Percentiles rank a stretch among this genome's conserved stretches.
phyloP scores from a whole-genome alignment of 1,284 basidiomycete species.

The Cutaneotrichosporon cyanovorans region DNA sequence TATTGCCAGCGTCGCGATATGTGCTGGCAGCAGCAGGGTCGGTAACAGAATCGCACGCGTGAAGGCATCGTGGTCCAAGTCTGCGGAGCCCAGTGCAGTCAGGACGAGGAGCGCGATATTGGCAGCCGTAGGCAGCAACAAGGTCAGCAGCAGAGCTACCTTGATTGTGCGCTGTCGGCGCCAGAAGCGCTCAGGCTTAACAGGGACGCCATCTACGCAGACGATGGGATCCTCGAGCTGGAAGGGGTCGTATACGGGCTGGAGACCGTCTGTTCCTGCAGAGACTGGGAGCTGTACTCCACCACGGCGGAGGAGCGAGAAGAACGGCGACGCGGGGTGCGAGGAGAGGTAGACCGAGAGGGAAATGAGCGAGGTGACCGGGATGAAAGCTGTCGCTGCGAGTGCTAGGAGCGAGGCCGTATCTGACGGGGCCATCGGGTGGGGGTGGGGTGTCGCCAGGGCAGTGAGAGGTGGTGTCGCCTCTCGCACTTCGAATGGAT shows the following conservation, averaged over 20 bases:
- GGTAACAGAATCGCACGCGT: conserved; percentile 29
- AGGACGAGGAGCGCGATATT: conserved; percentile 28
- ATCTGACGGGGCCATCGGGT: too few species aligned
- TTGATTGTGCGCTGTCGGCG: conserved; percentile 21
- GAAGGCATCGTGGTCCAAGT: conserved; percentile 15
- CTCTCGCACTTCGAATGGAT: too few species aligned
- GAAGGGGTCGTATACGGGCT: conserved; percentile 57
- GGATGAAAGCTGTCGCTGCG: conserved; percentile 30
- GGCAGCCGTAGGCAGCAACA: conserved; percentile 25
- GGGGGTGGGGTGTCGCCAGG: too few species aligned
- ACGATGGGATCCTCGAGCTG: conserved; percentile 66
- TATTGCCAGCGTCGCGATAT: conserved; percentile 57
- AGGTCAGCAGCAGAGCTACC: conserved; percentile 28
- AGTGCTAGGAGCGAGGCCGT: conserved; percentile 16
- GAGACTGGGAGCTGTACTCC: conserved; percentile 29
- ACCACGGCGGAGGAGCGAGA: conserved; percentile 8
- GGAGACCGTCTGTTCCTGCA: conserved; percentile 24
- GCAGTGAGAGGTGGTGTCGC: too few species aligned
- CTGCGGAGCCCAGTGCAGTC: conserved; percentile 35
- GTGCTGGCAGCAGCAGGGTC: conserved; percentile 53
- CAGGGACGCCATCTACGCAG: conserved; percentile 63
- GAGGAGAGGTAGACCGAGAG: conserved; percentile 33
- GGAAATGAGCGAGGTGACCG: conserved; percentile 28
- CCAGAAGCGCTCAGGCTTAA: conserved; percentile 66
- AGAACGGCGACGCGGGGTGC: conserved; percentile 30